Evolutionary conservation across 805 yeast genomes (phyloP).

Genomic region (Candida succiphila): DNA sequence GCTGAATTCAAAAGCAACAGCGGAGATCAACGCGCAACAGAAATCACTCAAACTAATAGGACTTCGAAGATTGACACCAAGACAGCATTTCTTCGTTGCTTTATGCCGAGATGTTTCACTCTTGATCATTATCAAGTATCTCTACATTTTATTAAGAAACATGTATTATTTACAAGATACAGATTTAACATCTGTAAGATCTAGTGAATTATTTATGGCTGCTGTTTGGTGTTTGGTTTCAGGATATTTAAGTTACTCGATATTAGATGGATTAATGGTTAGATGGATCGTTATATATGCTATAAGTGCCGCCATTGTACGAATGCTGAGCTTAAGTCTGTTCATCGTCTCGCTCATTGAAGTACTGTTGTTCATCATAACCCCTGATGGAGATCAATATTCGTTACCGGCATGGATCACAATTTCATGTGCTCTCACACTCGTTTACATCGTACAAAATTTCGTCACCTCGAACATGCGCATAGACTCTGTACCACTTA

Average conservation of each 20-base stretch:
- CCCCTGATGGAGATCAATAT: conserved; percentile 50
- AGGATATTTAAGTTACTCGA: conserved; percentile 73
- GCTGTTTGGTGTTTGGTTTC: conserved; percentile 92
- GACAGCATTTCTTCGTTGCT: conserved; percentile 68
- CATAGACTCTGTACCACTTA: conserved; percentile 10
- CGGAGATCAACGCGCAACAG: conserved; percentile 16
- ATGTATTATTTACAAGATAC: conserved; percentile 15
- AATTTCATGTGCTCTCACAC: conserved; percentile 76
- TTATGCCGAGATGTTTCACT: conserved; percentile 73
- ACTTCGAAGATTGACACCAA: conserved; percentile 59
- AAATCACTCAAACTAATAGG: conserved; percentile 48
- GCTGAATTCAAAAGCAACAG: conserved; percentile 16
- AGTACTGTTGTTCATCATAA: conserved; percentile 54
- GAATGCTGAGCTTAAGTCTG: conserved; percentile 78
- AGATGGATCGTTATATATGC: conserved; percentile 92
- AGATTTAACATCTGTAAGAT: conserved; percentile 47
- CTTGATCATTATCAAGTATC: conserved; percentile 16
- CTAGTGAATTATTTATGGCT: conserved; percentile 72
- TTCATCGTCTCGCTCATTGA: conserved; percentile 64
- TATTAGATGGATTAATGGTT: conserved; percentile 81
- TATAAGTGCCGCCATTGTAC: conserved; percentile 75
- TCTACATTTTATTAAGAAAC: conserved; percentile 14
- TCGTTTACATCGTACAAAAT: conserved; percentile 74
- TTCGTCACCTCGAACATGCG: conserved; percentile 75
- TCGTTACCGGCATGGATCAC: conserved; percentile 86